Evolutionary conservation across 306 rosid genomes (phyloP).

Genomic region (Prunus mira): DNA sequence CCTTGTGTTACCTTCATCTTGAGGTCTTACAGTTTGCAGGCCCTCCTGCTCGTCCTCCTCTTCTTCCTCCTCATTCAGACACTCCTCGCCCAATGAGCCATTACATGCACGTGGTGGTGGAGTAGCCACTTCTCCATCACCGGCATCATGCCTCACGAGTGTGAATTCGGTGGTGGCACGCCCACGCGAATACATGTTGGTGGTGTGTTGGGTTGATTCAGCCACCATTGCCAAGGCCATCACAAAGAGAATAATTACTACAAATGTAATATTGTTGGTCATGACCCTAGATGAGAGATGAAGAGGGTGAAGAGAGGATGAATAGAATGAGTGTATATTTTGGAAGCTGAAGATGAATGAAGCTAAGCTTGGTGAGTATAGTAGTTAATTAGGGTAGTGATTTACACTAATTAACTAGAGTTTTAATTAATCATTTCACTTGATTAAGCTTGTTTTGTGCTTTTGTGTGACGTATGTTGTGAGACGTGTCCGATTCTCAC

Average conservation of each 20-base stretch:
- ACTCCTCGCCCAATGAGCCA: constrained; percentile 11
- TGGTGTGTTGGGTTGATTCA: neutral
- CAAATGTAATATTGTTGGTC: neutral
- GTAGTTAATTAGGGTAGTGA: neutral
- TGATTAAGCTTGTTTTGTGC: neutral
- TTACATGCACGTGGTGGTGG: neutral
- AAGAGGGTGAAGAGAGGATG: neutral
- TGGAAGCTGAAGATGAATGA: neutral
- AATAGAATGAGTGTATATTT: too few relatives aligned
- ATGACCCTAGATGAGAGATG: neutral
- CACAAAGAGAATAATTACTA: neutral
- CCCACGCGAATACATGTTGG: neutral
- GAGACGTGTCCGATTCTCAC: neutral
- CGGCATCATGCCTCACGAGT: neutral
- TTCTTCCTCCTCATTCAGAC: neutral
- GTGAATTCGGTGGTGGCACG: neutral
- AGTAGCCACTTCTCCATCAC: neutral
- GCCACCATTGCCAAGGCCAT: neutral
- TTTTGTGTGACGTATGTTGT: neutral
- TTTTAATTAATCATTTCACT: neutral
- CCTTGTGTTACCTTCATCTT: neutral
- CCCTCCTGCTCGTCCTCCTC: neutral
- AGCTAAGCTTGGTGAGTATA: neutral
- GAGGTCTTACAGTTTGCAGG: too few relatives aligned
- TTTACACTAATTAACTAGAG: neutral